Percentiles rank a stretch among this genome's conserved stretches.
phyloP scores from a whole-genome alignment of 768 basidiomycete species.

The Macrocybe gigantea region DNA sequence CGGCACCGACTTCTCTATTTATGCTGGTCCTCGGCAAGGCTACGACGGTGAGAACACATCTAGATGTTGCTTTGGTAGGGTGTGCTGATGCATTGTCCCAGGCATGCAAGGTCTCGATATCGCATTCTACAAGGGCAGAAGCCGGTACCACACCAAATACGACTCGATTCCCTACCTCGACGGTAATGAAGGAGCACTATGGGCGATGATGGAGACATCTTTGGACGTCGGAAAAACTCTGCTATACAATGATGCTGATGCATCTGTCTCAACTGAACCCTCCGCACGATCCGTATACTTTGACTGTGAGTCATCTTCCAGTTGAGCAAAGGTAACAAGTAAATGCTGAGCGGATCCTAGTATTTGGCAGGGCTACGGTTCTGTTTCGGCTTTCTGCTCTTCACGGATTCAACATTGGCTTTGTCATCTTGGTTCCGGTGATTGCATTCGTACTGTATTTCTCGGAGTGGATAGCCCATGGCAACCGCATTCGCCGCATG shows the following conservation, averaged over 20 bases:
- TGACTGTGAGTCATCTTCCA: slow-evolving; percentile 46
- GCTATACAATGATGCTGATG: slow-evolving; percentile 14
- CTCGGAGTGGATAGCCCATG: not conserved
- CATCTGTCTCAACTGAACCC: too few species aligned
- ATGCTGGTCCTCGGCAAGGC: slow-evolving; percentile 18
- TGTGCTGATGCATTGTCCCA: not conserved
- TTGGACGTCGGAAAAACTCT: slow-evolving; percentile 49
- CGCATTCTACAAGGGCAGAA: slow-evolving; percentile 72
- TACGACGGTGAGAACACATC: too few species aligned
- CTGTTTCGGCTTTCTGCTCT: not conserved
- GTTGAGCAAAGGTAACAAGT: not conserved
- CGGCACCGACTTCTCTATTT: slow-evolving; percentile 71
- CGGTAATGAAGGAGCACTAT: slow-evolving; percentile 49
- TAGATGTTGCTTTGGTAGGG: not conserved
- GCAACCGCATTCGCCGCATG: not conserved
- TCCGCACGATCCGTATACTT: slow-evolving; percentile 51
- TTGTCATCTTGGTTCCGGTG: not conserved
- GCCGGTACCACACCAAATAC: slow-evolving; percentile 71
- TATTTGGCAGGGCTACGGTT: not conserved
- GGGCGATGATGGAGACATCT: slow-evolving; percentile 75
- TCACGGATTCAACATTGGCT: not conserved
- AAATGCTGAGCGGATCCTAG: not conserved
- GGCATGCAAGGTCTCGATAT: slow-evolving; percentile 69
- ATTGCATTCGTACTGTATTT: not conserved
- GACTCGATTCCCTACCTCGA: slow-evolving; percentile 59